Evolutionary conservation across 495 filamentous ascomycete genomes (phyloP).

Genomic region (Cercophora samala): DNA sequence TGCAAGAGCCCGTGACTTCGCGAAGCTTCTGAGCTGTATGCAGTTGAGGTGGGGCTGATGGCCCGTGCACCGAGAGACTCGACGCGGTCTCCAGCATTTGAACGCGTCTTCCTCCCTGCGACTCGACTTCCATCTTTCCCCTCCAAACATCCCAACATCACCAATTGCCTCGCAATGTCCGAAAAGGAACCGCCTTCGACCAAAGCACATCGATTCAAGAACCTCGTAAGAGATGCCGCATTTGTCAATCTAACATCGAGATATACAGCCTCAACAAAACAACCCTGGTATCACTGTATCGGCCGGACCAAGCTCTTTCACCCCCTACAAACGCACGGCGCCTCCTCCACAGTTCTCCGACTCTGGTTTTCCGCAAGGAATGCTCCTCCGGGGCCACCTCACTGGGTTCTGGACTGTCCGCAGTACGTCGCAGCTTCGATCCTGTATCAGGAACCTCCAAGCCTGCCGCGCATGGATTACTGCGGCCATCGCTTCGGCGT

Average conservation of each 20-base stretch:
- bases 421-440: constrained; percentile 41
- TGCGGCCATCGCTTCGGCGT: constrained; percentile 26
- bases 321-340: constrained; percentile 52
- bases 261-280: constrained; percentile 22
- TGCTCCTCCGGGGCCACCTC: constrained; percentile 46
- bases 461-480: constrained; percentile 36
- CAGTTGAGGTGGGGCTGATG: not conserved
- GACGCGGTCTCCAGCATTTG: not conserved
- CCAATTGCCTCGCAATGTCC: constrained; percentile 27
- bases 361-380: constrained; percentile 61
- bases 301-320: constrained; percentile 36
- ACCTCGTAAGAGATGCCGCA: constrained; percentile 19
- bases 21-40: constrained; percentile 6
- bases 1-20: constrained; percentile 21
- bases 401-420: constrained; percentile 22
- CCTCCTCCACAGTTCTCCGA: constrained; percentile 68
- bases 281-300: constrained; percentile 12
- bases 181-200: constrained; percentile 14
- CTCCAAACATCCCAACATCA: constrained; percentile 12
- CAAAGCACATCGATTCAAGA: constrained; percentile 10
- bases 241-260: constrained; percentile 19
- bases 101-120: constrained; percentile 16
- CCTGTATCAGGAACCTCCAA: constrained; percentile 38
- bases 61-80: not conserved
- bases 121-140: constrained; percentile 7